Base-by-base conservation (phyloP, 352 stramenopile species). In the Achlya hypogyna region DNA sequence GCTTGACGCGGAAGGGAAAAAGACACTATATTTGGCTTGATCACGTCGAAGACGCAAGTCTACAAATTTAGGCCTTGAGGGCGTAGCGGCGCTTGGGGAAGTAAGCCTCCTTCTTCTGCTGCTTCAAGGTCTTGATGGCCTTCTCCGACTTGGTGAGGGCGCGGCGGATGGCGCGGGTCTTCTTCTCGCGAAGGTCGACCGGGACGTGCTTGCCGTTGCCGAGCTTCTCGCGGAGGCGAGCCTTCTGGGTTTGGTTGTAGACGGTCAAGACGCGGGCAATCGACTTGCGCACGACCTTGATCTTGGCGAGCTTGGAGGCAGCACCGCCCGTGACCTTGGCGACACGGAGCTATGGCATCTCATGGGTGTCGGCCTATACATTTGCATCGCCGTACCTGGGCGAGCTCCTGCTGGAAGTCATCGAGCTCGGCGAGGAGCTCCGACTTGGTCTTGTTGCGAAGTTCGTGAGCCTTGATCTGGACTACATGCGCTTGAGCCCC, bases 161-260 rank as follows among this genome's bases (percentile, higher is more conserved):
- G 72, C 97, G 91, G 69, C 98, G 94, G 74, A 99, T 99, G 42
- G 97, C 97, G 72, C 97, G 88, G 71, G 98, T 99, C 87, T 98
- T 97, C 96, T 99, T 99, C 69, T 88, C 74, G 75, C 98, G 89
- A 75, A 99, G 81, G 80, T 99, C 96, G 76, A 98, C 96, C 51
- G 96, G 95, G 52, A 99, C 77, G 84, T 99, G 97, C 86, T 99
- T 99, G 69, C 87, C 91, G 79, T 84, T 90, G 71, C 88, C 89
- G 56, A 91, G 84, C n/a, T 96, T 84, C 73, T 97, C 92, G 60
- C 96, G 93, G 54, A 99, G 87, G 79, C 96, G 97, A 62, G 88
- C 82, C 93, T 99, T 99, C 80, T 98, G 92, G 77, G 93, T 98
- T 86, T 99, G 96, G 88, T 99, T 99, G 95, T 98, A 98, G 51